Evolutionary conservation across 2,329 filamentous ascomycete species (phyloP).

Genomic region (Fusarium pseudocircinatum): DNA sequence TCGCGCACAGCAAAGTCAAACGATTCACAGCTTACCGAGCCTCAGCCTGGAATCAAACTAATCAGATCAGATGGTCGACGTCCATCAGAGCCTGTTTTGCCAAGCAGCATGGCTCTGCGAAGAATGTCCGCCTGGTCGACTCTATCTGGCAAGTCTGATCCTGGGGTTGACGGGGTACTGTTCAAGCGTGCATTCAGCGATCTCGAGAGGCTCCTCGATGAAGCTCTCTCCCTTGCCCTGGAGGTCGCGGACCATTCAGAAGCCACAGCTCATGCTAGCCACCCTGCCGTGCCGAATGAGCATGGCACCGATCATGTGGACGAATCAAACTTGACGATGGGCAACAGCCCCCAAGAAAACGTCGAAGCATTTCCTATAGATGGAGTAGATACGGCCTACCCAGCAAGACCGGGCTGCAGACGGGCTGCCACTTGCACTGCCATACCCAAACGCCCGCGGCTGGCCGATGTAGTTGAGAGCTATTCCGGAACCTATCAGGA

Average conservation of each 20-base stretch:
- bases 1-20: conserved; percentile 42
- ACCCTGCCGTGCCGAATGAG: conserved; percentile 21
- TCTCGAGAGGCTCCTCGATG: conserved; percentile 57
- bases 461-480: conserved; percentile 41
- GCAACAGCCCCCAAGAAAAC: conserved; percentile 8
- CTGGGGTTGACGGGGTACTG: conserved; percentile 38
- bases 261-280: conserved; percentile 5
- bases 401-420: conserved; percentile 26
- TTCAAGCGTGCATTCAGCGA: conserved; percentile 54
- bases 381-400: neutral
- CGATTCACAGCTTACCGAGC: conserved; percentile 43
- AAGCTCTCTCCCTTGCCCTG: conserved; percentile 56
- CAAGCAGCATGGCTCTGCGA: conserved; percentile 26
- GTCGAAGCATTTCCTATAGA: conserved; percentile 5
- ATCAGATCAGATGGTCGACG: conserved; percentile 24
- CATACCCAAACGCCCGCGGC: conserved; percentile 35
- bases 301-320: neutral
- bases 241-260: conserved; percentile 50
- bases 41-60: conserved; percentile 27
- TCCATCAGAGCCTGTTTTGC: conserved; percentile 37
- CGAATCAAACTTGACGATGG: conserved; percentile 5
- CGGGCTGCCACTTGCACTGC: conserved; percentile 43
- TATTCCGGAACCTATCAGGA: conserved; percentile 36
- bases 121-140: conserved; percentile 27
- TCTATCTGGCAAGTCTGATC: conserved; percentile 33